Percentiles rank a stretch among this genome's conserved stretches.
Conservation (phyloP, 176 grass and related monocot genomes). For the Bolboschoenus planiculmis region DNA sequence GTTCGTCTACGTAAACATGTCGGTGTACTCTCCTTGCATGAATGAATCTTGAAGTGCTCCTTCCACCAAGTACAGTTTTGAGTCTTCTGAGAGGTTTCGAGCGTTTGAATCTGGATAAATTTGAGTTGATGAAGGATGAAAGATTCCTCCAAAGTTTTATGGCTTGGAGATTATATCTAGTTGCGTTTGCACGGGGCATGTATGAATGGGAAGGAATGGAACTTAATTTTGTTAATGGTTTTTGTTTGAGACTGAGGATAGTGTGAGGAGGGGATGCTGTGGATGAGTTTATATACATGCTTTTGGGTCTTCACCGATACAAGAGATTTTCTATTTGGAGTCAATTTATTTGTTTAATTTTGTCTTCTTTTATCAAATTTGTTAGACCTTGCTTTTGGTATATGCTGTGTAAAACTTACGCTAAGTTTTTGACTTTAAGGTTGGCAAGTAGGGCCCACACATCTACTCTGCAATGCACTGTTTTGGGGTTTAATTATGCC, state of each 20-base stretch:
- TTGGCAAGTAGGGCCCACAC: slow-evolving; percentile 3
- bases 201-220: background rate
- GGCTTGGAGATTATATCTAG: slow-evolving; percentile 7
- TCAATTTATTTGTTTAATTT: background rate
- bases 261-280: background rate
- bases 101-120: slow-evolving; percentile 17
- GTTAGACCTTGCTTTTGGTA: background rate
- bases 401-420: slow-evolving; percentile 17
- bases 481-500: background rate
- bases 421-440: slow-evolving; percentile 15
- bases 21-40: background rate
- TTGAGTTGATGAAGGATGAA: background rate
- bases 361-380: background rate
- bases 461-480: background rate
- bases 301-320: background rate
- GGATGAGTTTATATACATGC: background rate
- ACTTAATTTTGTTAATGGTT: background rate
- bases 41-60: background rate
- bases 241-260: background rate
- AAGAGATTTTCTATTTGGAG: background rate
- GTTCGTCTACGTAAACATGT: slow-evolving; percentile 24
- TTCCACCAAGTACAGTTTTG: slow-evolving; percentile 6
- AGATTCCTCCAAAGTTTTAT: slow-evolving; percentile 25
- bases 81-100: background rate
- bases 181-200: slow-evolving; percentile 14